Base-by-base conservation (phyloP, 768 basidiomycete genomes). In the Lentinula boryana region DNA sequence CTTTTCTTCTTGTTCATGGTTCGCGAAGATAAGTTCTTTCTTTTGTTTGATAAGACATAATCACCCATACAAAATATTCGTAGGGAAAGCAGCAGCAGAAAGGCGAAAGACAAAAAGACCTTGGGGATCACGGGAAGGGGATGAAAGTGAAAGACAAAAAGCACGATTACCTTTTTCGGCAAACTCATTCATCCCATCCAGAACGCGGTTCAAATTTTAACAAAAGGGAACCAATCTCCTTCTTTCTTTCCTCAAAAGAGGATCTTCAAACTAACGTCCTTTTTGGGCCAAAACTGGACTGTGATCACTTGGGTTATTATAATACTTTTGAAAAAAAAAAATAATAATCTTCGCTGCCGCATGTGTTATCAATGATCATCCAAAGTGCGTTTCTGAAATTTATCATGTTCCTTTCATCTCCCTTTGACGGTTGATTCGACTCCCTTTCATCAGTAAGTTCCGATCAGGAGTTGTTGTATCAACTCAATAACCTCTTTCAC, bases 31-130 rank as follows among this genome's bases (percentile, higher is more conserved):
- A 3, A 3, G 27, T 32, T 12, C 21, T n/a, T 57, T 57, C 15
- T 35, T 57, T 57, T 36, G 35, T 56, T 43, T 57, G 13, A 16
- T 21, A 23, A 57, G 41, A 35, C 38, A 43, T 23, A 31, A 8
- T 46, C 38, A 33, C 41, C 27, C 56, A 43, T 46, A 44, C 56
- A 40, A 57, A 18, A 31, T 32, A 21, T 27, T 43, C 36, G 15
- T 31, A 44, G 10, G 13, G 57, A 58, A 49, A 23, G 46, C 27
- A 23, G 16, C 0, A n/a, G 46, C 43, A n/a, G 16, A 40, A 58
- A 58, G 27, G 15, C 46, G 44, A 58, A 58, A 58, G 57, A 58
- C 57, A 58, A 56, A 48, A 58, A 32, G 32, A 23, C 43, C 12
- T 9, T 40, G 12, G 36, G 40, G 18, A 36, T 32, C 35, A 54